Percentiles rank a stretch among this genome's conserved stretches.
phyloP scores from a whole-genome alignment of 805 yeast genomes.

The Sungouiella thailandica region DNA sequence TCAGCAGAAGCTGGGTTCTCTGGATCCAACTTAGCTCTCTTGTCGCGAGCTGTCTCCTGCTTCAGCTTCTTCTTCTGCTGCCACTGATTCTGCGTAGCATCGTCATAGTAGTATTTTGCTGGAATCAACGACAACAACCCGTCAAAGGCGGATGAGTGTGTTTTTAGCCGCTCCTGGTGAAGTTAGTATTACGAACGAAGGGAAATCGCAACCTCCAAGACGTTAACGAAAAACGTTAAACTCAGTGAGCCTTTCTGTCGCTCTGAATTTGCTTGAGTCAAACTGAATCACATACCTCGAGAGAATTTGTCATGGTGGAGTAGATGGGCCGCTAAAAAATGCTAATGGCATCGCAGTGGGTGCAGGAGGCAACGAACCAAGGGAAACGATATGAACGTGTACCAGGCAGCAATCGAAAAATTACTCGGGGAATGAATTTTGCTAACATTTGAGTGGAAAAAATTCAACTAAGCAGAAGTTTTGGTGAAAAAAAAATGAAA shows the following conservation, averaged over 20 bases:
- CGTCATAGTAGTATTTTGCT: constrained; percentile 90
- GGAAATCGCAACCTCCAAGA: background rate
- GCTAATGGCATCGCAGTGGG: constrained; percentile 14
- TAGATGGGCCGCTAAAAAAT: constrained; percentile 6
- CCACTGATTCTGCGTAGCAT: constrained; percentile 88
- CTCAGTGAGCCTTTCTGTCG: background rate
- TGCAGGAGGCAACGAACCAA: background rate
- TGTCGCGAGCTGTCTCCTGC: constrained; percentile 55
- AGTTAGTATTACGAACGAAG: constrained; percentile 18
- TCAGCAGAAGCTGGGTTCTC: constrained; percentile 40
- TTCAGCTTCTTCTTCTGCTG: constrained; percentile 72
- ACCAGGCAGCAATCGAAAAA: background rate
- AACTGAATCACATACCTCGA: constrained; percentile 45
- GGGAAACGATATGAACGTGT: background rate
- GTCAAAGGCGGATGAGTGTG: constrained; percentile 78
- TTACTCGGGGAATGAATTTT: background rate
- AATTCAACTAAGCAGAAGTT: background rate
- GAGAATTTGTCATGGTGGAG: constrained; percentile 46
- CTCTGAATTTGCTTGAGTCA: background rate
- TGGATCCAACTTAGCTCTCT: constrained; percentile 75
- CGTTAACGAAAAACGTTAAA: background rate
- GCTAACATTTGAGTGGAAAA: background rate
- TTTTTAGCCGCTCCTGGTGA: constrained; percentile 64
- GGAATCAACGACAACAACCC: constrained; percentile 89
- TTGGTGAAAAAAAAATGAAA: no score